phyloP scores from a whole-genome alignment of 148 eudicot genomes.

The Arbutus unedo region DNA sequence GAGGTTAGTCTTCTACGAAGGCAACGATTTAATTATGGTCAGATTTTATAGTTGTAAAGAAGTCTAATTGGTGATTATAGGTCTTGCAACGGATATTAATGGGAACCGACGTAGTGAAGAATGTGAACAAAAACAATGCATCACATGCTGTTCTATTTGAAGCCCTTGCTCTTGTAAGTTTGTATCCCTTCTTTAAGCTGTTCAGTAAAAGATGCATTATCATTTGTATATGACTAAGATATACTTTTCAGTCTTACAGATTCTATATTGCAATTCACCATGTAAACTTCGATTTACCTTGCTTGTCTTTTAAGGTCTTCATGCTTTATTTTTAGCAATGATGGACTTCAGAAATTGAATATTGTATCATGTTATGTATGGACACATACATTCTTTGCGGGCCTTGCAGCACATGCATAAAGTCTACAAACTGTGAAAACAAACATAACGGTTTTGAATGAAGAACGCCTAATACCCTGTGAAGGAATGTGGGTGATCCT shows the following conservation, averaged over 20 bases:
- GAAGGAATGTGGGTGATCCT: not conserved
- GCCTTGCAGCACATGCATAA: not conserved
- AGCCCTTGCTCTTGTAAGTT: conserved; percentile 98
- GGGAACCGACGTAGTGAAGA: conserved; percentile 99
- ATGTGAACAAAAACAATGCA: conserved; percentile 99
- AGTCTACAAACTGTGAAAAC: not conserved
- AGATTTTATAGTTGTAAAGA: conserved; percentile 15
- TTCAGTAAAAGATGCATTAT: conserved; percentile 5
- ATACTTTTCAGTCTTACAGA: not conserved
- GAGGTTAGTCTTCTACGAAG: conserved; percentile 58
- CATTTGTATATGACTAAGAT: not conserved
- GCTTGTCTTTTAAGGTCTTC: conserved; percentile 66
- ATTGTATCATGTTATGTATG: not conserved
- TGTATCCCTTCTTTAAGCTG: not conserved
- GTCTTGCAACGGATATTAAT: conserved; percentile 92
- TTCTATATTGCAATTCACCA: not conserved
- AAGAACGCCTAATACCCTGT: not conserved
- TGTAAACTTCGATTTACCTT: conserved; percentile 26
- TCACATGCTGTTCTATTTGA: conserved; percentile 99
- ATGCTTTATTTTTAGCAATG: not conserved
- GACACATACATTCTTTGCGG: not conserved
- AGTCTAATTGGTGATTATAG: conserved; percentile 30
- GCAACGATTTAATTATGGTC: not conserved
- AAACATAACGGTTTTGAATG: not conserved
- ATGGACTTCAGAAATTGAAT: conserved; percentile 7